Evolutionary conservation across 306 rosid species (phyloP).

Genomic region (Vigna mungo): DNA sequence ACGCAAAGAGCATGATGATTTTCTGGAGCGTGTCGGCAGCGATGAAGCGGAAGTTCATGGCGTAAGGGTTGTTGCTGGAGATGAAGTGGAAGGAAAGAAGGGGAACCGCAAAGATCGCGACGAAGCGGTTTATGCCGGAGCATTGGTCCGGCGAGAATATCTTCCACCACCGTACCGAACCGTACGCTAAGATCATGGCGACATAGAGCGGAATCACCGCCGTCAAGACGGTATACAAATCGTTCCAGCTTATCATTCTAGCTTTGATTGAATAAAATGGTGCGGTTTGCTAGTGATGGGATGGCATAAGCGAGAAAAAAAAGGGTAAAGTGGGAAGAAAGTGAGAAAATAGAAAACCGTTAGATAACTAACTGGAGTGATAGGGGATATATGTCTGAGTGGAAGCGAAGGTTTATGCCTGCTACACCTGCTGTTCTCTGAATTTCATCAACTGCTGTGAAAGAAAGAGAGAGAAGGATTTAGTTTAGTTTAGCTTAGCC

Average conservation of each 20-base stretch:
- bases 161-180: slow-evolving; percentile 99
- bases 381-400: slow-evolving; percentile 34
- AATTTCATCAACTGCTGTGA: slow-evolving; percentile 27
- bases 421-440: slow-evolving; percentile 33
- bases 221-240: slow-evolving; percentile 82
- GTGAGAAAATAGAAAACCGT: slow-evolving; percentile 53
- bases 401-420: slow-evolving; percentile 36
- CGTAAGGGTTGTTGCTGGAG: slow-evolving; percentile 76
- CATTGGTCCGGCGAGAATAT: slow-evolving; percentile 99
- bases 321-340: slow-evolving; percentile 58
- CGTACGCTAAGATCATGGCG: slow-evolving; percentile 96
- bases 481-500: slow-evolving; percentile 25
- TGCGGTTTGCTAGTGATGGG: neutral
- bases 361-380: slow-evolving; percentile 56
- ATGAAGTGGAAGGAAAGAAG: slow-evolving; percentile 94
- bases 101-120: slow-evolving; percentile 94
- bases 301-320: slow-evolving; percentile 51
- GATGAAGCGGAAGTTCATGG: slow-evolving; percentile 91
- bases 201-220: slow-evolving; percentile 94
- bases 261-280: neutral
- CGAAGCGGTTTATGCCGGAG: slow-evolving; percentile 97
- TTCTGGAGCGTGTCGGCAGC: slow-evolving; percentile 98
- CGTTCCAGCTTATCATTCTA: slow-evolving; percentile 74
- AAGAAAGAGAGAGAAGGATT: neutral
- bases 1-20: slow-evolving; percentile 74